A percentile compares a stretch with the other conserved stretches of the same genome.
Conservation (phyloP, 1,284 basidiomycete genomes). For the Ustilago hordei region DNA sequence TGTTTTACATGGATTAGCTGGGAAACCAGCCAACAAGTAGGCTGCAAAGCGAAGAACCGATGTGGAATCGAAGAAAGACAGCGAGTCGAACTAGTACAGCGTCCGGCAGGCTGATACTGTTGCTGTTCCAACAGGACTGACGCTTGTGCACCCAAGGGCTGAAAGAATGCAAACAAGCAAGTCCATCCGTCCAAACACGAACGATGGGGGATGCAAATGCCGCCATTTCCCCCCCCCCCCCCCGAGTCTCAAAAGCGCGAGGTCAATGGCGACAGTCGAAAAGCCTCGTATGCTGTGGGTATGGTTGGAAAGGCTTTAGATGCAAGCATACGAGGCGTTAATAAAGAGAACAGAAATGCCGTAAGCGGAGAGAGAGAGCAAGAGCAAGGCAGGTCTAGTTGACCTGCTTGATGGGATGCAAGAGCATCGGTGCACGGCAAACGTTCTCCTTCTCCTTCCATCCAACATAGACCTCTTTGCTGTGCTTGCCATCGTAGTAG, state of each 20-base stretch:
- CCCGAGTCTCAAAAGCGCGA: not conserved
- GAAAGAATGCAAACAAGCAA: slow-evolving; percentile 15
- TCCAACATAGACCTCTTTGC: slow-evolving; percentile 67
- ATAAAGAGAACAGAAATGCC: not conserved
- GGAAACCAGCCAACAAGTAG: not conserved
- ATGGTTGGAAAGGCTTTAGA: slow-evolving; percentile 12
- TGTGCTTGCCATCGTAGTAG: slow-evolving; percentile 68
- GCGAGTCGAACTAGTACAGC: not conserved
- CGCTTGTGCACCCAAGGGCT: not conserved
- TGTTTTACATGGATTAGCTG: slow-evolving; percentile 41
- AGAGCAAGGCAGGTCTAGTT: slow-evolving; percentile 19
- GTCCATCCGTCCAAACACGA: slow-evolving; percentile 24
- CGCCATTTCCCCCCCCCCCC: not conserved
- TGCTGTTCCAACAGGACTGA: too few species aligned
- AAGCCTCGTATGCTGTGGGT: slow-evolving; percentile 33
- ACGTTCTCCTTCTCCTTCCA: slow-evolving; percentile 68
- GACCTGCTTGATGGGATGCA: slow-evolving; percentile 69
- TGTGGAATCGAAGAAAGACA: not conserved
- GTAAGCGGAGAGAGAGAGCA: not conserved
- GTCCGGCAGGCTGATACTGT: not conserved
- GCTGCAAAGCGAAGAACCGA: not conserved
- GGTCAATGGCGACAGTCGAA: not conserved
- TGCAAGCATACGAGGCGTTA: slow-evolving; percentile 11
- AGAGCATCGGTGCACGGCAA: slow-evolving; percentile 65
- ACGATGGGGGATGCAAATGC: slow-evolving; percentile 16